Conservation (phyloP, 345 rosid genomes). For the Eucalyptus sideroxylon region DNA sequence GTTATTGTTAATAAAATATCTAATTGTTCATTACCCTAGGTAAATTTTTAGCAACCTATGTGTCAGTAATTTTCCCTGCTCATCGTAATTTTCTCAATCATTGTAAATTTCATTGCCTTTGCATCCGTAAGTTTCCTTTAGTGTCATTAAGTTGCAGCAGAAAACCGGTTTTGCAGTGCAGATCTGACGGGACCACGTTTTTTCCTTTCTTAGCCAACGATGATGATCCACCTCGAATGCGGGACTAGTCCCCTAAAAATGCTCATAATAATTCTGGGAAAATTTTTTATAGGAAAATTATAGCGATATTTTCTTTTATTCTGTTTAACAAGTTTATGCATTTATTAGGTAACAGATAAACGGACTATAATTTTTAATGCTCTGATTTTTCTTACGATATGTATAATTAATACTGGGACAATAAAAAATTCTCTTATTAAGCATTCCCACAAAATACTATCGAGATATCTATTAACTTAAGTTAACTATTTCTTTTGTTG, state of each 20-base stretch:
- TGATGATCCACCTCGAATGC: too few species aligned
- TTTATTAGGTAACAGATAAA: not conserved
- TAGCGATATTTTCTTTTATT: not conserved
- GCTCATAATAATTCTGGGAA: not conserved
- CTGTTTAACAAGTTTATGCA: not conserved
- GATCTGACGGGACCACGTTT: too few species aligned
- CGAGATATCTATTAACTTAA: not conserved
- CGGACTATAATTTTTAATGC: not conserved
- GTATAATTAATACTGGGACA: not conserved
- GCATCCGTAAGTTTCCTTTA: too few species aligned
- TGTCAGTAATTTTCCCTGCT: too few species aligned
- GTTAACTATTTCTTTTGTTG: not conserved
- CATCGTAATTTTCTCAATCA: too few species aligned
- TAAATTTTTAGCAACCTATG: too few species aligned
- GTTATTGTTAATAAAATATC: not conserved
- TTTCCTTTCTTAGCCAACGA: too few species aligned
- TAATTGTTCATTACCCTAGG: not conserved
- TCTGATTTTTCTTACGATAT: not conserved
- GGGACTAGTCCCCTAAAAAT: too few species aligned
- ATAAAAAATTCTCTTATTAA: not conserved
- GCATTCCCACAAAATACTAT: not conserved
- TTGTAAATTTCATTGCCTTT: too few species aligned
- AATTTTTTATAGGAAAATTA: not conserved
- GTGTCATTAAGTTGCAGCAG: too few species aligned
- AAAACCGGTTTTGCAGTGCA: too few species aligned